Percentiles rank a stretch among this genome's conserved stretches.
Evolutionary conservation across 2,329 filamentous ascomycete species (phyloP).

Genomic region (Pezicula rhizophila): DNA sequence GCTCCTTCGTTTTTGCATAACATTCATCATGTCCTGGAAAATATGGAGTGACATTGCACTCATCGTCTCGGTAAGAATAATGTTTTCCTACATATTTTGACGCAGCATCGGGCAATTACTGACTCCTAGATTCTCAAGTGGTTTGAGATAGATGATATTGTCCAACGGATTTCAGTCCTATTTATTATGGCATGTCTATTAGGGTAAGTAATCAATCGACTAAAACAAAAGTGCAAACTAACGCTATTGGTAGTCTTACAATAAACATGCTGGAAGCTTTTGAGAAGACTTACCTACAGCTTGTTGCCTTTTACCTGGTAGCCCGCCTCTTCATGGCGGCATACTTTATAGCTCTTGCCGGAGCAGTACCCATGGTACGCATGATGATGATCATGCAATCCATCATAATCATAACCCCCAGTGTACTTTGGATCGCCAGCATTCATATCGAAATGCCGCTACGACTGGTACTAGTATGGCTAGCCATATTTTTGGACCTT

Average conservation of each 20-base stretch:
- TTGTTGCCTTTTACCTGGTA: conserved; percentile 55
- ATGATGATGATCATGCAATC: conserved; percentile 46
- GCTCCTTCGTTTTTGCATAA: conserved; percentile 53
- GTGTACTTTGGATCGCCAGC: conserved; percentile 52
- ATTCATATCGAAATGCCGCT: conserved; percentile 49
- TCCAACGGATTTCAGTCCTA: conserved; percentile 51
- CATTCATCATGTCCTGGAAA: conserved; percentile 53
- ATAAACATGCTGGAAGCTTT: conserved; percentile 56
- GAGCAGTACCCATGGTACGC: conserved; percentile 50
- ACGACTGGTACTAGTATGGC: conserved; percentile 50
- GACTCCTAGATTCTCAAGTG: conserved; percentile 19
- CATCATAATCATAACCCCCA: conserved; percentile 38
- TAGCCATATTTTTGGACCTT: conserved; percentile 49
- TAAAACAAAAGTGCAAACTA: background rate
- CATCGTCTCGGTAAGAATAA: conserved; percentile 34
- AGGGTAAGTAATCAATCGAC: conserved; percentile 31
- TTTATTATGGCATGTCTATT: conserved; percentile 56
- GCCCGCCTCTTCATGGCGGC: conserved; percentile 46
- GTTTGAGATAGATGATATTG: conserved; percentile 58
- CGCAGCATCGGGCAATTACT: too few species aligned
- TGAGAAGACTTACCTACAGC: conserved; percentile 48
- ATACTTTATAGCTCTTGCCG: conserved; percentile 41
- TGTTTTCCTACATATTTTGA: too few species aligned
- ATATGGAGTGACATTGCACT: conserved; percentile 56
- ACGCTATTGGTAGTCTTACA: conserved; percentile 38